Conservation (phyloP, 768 basidiomycete genomes). For the Boletellus ananiceps region DNA sequence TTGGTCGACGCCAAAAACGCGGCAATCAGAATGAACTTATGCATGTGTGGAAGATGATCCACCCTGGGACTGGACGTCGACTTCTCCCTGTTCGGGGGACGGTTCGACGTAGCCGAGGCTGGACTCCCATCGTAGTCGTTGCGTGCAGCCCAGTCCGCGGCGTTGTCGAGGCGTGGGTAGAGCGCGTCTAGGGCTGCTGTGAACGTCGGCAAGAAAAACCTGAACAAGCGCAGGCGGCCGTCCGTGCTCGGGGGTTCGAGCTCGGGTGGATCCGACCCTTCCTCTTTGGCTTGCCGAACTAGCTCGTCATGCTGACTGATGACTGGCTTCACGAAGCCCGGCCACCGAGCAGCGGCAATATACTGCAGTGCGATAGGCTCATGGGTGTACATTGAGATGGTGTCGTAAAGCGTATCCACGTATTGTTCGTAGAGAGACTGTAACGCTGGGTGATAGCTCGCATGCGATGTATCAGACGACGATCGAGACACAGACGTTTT, state of each 20-base stretch:
- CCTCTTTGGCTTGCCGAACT: conserved; percentile 20
- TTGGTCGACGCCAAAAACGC: conserved; percentile 83
- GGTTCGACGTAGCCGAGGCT: not conserved
- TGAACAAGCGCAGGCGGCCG: conserved; percentile 60
- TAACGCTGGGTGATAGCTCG: conserved; percentile 52
- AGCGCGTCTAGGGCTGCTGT: conserved; percentile 60
- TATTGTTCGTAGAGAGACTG: conserved; percentile 63
- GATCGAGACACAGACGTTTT: conserved; percentile 3
- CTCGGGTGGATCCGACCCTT: conserved; percentile 21
- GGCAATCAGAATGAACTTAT: conserved; percentile 71
- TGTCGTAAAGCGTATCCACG: conserved; percentile 49
- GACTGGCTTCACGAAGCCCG: conserved; percentile 69
- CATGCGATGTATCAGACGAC: conserved; percentile 8
- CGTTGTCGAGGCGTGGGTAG: conserved; percentile 64
- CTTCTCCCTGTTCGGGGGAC: conserved; percentile 3
- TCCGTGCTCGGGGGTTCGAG: conserved; percentile 47
- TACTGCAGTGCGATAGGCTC: conserved; percentile 71
- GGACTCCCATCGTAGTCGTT: conserved; percentile 41
- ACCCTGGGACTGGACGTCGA: conserved; percentile 17
- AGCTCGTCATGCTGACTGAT: conserved; percentile 41
- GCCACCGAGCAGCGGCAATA: conserved; percentile 76
- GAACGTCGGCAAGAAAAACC: conserved; percentile 59
- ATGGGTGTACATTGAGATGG: conserved; percentile 59
- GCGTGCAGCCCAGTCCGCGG: conserved; percentile 53
- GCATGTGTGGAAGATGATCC: conserved; percentile 54